phyloP scores from a whole-genome alignment of 108 stramenopile genomes.

The Discostella pseudostelligera region DNA sequence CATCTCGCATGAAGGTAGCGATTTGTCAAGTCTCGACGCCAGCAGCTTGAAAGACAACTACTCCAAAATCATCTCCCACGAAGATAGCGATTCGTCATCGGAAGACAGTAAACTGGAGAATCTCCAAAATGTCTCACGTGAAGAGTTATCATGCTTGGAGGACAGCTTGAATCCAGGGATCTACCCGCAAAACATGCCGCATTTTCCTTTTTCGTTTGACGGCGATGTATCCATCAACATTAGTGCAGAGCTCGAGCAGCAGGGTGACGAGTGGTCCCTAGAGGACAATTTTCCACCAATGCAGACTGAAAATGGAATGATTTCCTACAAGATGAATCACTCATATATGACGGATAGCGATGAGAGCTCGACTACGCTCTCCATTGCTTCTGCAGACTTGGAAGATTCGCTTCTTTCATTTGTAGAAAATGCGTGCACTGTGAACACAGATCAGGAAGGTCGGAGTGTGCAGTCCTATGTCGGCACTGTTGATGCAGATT shows the following conservation, averaged over 20 bases:
- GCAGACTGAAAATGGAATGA: conserved; percentile 1
- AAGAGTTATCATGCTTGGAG: too few relatives aligned
- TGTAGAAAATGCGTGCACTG: neutral
- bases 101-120: neutral
- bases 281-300: conserved; percentile 19
- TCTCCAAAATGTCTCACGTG: too few relatives aligned
- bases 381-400: neutral
- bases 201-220: too few relatives aligned
- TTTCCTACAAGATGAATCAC: neutral
- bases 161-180: too few relatives aligned
- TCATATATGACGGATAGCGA: conserved; percentile 12
- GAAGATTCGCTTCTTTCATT: neutral
- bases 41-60: neutral
- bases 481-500: too few relatives aligned
- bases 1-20: too few relatives aligned
- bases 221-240: neutral
- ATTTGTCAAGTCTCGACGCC: too few relatives aligned
- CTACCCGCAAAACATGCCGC: too few relatives aligned
- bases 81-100: conserved; percentile 1
- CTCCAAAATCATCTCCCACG: neutral
- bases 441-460: neutral
- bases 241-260: conserved; percentile 1
- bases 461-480: conserved; percentile 1
- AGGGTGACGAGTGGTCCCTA: conserved; percentile 30
- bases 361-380: conserved; percentile 1